Evolutionary conservation across 2,329 filamentous ascomycete species (phyloP).

Genomic region (Kalmusia sp.): DNA sequence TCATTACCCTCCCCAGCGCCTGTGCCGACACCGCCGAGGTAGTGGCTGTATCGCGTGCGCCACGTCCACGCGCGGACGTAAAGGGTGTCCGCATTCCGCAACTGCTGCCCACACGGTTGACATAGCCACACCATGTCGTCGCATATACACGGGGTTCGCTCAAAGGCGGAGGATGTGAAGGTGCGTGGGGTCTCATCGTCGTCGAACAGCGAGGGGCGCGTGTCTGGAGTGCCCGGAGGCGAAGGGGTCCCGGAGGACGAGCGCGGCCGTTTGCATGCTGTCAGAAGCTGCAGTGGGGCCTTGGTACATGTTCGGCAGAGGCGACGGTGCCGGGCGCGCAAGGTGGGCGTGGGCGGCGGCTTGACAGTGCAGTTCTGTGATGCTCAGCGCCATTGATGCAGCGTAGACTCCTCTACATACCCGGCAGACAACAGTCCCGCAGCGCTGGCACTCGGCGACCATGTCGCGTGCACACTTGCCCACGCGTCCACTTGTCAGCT

Average conservation of each 20-base stretch:
- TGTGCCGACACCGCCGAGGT: constrained; percentile 81
- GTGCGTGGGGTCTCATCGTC: constrained; percentile 29
- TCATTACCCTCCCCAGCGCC: constrained; percentile 89
- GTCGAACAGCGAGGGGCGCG: constrained; percentile 25
- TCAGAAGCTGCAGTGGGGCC: constrained; percentile 68
- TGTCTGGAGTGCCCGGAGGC: constrained; percentile 30
- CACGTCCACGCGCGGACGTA: constrained; percentile 82
- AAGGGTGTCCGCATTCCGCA: constrained; percentile 65
- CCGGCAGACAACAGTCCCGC: constrained; percentile 79
- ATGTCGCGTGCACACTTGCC: constrained; percentile 85
- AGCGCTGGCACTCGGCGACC: constrained; percentile 83
- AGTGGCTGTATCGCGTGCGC: constrained; percentile 81
- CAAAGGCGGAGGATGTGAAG: constrained; percentile 58
- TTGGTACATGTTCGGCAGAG: constrained; percentile 79
- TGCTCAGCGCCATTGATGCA: constrained; percentile 17
- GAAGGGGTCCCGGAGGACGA: constrained; percentile 29
- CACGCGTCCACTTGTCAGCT: constrained; percentile 69
- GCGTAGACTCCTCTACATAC: constrained; percentile 58
- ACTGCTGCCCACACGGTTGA: constrained; percentile 77
- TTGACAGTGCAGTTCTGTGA: constrained; percentile 88
- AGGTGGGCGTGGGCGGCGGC: constrained; percentile 70
- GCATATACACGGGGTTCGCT: constrained; percentile 65
- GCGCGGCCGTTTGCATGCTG: constrained; percentile 29
- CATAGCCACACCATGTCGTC: constrained; percentile 80
- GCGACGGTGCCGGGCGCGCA: constrained; percentile 79